Evolutionary conservation across 352 stramenopile species (phyloP).

Genomic region (Globisporangium abappressorium): DNA sequence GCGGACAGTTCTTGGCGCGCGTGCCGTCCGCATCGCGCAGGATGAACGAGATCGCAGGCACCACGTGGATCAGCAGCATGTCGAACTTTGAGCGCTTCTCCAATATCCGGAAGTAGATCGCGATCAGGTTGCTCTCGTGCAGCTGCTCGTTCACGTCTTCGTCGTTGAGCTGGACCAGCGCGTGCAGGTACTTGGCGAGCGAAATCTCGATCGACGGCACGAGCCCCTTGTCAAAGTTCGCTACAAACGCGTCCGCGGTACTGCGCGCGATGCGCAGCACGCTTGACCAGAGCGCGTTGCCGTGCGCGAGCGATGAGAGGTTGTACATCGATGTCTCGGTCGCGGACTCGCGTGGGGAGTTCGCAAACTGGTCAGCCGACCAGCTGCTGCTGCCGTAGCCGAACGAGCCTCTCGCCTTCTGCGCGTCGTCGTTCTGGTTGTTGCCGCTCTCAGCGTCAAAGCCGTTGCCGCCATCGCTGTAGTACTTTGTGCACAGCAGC

Average conservation of each 20-base stretch:
- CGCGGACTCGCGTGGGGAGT: constrained; percentile 48
- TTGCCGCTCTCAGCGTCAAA: constrained; percentile 26
- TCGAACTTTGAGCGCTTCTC: constrained; percentile 70
- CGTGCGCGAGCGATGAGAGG: constrained; percentile 52
- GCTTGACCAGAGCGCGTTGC: constrained; percentile 55
- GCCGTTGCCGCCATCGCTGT: constrained; percentile 37
- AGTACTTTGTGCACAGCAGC: constrained; percentile 57
- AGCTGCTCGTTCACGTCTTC: constrained; percentile 57
- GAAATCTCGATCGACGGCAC: constrained; percentile 79
- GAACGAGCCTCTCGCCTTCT: constrained; percentile 39
- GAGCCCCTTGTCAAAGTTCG: constrained; percentile 60
- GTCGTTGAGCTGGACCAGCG: constrained; percentile 73
- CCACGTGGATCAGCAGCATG: constrained; percentile 86
- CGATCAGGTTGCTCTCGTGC: constrained; percentile 54
- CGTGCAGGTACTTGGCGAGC: constrained; percentile 77
- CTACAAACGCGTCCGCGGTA: constrained; percentile 47
- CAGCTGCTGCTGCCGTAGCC: constrained; percentile 54
- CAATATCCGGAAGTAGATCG: constrained; percentile 65
- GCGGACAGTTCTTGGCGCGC: constrained; percentile 60
- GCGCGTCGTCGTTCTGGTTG: constrained; percentile 29
- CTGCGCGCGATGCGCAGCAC: constrained; percentile 43
- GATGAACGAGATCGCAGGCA: constrained; percentile 77
- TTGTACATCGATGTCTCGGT: constrained; percentile 83
- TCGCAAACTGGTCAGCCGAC: constrained; percentile 53
- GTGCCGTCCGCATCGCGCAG: constrained; percentile 65